Percentiles rank a stretch among this genome's conserved stretches.
Conservation (phyloP, 1,284 basidiomycete genomes). For the Tylopilus sp. region DNA sequence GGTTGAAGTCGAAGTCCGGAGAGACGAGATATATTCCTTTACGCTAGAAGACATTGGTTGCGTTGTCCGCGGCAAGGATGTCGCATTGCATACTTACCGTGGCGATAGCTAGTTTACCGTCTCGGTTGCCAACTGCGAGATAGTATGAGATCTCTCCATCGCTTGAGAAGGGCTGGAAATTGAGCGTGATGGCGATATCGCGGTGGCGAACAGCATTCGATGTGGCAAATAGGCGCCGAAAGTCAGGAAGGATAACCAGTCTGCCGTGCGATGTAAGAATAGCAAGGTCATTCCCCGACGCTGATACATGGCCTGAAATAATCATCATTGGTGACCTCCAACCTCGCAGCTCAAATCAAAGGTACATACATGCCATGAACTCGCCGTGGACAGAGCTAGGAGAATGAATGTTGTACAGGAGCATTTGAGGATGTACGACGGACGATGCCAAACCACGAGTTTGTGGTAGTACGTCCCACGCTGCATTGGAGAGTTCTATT, state of each 20-base stretch:
- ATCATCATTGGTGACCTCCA: slow-evolving; percentile 1
- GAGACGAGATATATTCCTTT: slow-evolving; percentile 49
- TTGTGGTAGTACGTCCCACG: slow-evolving; percentile 31
- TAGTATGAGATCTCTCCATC: slow-evolving; percentile 40
- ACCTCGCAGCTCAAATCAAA: not conserved
- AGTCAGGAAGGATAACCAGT: slow-evolving; percentile 54
- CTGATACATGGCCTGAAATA: slow-evolving; percentile 58
- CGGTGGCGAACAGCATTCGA: slow-evolving; percentile 28
- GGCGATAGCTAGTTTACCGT: slow-evolving; percentile 49
- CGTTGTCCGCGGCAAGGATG: not conserved
- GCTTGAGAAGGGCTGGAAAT: slow-evolving; percentile 36
- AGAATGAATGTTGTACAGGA: slow-evolving; percentile 11
- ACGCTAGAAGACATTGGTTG: slow-evolving; percentile 35
- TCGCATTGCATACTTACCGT: slow-evolving; percentile 41
- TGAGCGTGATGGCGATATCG: slow-evolving; percentile 45
- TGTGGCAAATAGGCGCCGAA: slow-evolving; percentile 43
- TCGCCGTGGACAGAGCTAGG: slow-evolving; percentile 8
- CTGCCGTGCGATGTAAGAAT: slow-evolving; percentile 44
- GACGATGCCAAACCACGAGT: slow-evolving; percentile 25
- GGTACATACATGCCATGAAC: slow-evolving; percentile 31
- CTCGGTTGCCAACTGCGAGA: slow-evolving; percentile 47
- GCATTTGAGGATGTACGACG: slow-evolving; percentile 14
- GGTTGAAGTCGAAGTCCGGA: slow-evolving; percentile 24
- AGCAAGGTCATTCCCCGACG: slow-evolving; percentile 55
- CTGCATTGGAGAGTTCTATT: slow-evolving; percentile 28